phyloP scores from a whole-genome alignment of 345 rosid species.

The Salix brachista region DNA sequence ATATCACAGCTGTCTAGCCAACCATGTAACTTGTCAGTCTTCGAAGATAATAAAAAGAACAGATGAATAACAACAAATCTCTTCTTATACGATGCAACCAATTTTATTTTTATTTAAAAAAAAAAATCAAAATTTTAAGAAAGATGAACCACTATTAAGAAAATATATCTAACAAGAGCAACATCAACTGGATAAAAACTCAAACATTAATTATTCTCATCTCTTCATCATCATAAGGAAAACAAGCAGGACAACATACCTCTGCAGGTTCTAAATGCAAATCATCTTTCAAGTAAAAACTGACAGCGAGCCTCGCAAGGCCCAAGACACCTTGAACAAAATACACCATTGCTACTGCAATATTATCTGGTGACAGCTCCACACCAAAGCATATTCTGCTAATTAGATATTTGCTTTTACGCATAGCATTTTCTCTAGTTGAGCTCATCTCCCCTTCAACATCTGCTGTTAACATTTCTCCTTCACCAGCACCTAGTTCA shows the following conservation, averaged over 20 bases:
- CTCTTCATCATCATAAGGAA: neutral
- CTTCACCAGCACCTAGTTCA: conserved; percentile 47
- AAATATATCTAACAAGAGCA: neutral
- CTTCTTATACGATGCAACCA: neutral
- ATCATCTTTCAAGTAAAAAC: conserved; percentile 88
- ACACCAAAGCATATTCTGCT: conserved; percentile 54
- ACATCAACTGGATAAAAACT: neutral
- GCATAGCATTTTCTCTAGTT: conserved; percentile 27
- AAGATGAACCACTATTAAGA: neutral
- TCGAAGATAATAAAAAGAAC: conserved; percentile 4
- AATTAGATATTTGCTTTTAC: conserved; percentile 33
- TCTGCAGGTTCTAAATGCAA: conserved; percentile 98
- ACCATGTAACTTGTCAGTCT: conserved; percentile 47
- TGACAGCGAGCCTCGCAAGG: conserved; percentile 88
- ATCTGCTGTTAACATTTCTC: conserved; percentile 42
- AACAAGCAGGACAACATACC: conserved; percentile 38
- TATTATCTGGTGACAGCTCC: conserved; percentile 82
- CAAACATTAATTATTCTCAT: neutral
- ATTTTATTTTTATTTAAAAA: neutral
- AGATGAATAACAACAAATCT: neutral
- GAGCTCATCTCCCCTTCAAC: conserved; percentile 35
- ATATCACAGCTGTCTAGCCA: conserved; percentile 96
- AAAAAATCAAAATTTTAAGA: conserved; percentile 1
- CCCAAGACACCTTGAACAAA: conserved; percentile 99
- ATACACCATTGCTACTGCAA: conserved; percentile 95